These are phyloP conservation scores for Dendrobium chrysotoxum DNA, from an alignment of 106 monocot species.

Conservation along the genomic window DNA sequence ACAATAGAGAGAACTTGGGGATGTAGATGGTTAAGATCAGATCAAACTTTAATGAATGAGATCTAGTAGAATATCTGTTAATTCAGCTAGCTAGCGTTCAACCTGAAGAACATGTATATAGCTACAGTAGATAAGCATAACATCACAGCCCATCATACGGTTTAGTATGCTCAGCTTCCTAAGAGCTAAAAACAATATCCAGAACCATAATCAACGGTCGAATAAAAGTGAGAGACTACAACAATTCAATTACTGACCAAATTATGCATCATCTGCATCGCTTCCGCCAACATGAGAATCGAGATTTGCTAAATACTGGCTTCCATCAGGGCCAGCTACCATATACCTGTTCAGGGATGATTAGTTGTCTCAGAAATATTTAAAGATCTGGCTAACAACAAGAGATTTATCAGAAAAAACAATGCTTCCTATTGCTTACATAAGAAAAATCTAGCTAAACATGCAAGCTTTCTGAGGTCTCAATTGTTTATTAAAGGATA, in stretches of 20 bases:
- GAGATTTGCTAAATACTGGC: neutral
- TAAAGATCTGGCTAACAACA: neutral
- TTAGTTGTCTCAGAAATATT: neutral
- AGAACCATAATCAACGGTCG: neutral
- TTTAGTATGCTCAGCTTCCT: neutral
- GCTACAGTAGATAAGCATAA: neutral
- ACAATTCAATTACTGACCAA: neutral
- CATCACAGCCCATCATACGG: neutral
- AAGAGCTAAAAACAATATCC: conserved; percentile 1
- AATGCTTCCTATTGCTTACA: neutral
- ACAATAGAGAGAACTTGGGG: neutral
- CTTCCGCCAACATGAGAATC: neutral
- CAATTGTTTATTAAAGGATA: too few relatives aligned
- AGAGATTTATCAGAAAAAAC: neutral
- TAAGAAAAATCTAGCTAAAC: neutral
- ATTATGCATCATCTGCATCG: neutral
- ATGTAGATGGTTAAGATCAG: too few relatives aligned
- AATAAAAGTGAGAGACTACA: neutral
- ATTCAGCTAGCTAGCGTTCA: neutral
- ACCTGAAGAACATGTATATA: neutral
- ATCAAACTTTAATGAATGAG: too few relatives aligned
- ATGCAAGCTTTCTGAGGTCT: neutral
- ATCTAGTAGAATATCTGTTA: too few relatives aligned
- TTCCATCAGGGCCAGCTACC: neutral
- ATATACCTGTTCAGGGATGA: conserved; percentile 6